A percentile compares a stretch with the other conserved stretches of the same genome.
Conservation (phyloP, 2,329 filamentous ascomycete species). For the Apiospora aurea region DNA sequence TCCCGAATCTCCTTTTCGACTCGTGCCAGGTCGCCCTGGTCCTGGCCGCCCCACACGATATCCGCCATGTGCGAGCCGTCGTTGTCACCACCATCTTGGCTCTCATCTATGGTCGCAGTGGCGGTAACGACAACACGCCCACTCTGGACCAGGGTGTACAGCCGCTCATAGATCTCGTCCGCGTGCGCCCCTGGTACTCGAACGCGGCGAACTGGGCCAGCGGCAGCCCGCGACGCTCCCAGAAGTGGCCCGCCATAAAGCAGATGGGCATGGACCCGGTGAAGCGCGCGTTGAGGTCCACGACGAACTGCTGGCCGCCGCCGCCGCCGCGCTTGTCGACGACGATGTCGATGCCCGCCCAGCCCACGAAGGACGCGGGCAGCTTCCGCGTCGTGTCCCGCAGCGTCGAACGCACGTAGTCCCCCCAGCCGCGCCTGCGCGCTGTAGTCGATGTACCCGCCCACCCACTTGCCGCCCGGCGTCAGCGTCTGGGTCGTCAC, state of each 20-base stretch:
- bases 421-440: conserved; percentile 29
- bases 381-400: conserved; percentile 32
- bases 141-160: conserved; percentile 27
- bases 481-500: conserved; percentile 36
- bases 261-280: conserved; percentile 38
- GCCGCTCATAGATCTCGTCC: conserved; percentile 32
- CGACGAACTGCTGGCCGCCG: conserved; percentile 32
- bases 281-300: conserved; percentile 37
- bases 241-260: conserved; percentile 36
- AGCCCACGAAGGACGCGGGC: conserved; percentile 33
- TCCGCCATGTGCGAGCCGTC: conserved; percentile 35
- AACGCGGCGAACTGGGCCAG: conserved; percentile 35
- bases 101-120: conserved; percentile 30
- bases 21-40: conserved; percentile 27
- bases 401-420: conserved; percentile 32
- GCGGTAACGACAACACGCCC: conserved; percentile 34
- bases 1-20: conserved; percentile 27
- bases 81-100: neutral
- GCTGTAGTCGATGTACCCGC: conserved; percentile 35
- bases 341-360: conserved; percentile 37
- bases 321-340: conserved; percentile 27
- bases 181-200: conserved; percentile 28
- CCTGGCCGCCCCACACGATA: conserved; percentile 34
- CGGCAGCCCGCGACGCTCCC: conserved; percentile 30
- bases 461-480: conserved; percentile 33